Conservation (phyloP, 2,329 filamentous ascomycete species). For the Coniosporium tulheliwenetii region DNA sequence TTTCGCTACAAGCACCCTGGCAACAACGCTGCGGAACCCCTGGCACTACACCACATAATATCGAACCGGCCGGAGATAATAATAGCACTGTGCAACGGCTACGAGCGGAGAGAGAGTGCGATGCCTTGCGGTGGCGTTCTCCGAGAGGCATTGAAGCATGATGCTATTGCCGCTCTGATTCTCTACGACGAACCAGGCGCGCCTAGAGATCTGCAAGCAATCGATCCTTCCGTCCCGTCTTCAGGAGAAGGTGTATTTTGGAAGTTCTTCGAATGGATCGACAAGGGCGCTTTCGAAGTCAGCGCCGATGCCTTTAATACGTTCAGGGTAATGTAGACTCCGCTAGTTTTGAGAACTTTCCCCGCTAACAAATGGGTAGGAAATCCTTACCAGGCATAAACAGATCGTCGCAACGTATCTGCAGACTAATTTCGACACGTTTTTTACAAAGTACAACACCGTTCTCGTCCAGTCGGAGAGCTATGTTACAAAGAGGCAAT, state of each 20-base stretch:
- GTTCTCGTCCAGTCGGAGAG: conserved; percentile 80
- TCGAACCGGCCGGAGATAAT: conserved; percentile 76
- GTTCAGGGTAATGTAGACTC: conserved; percentile 53
- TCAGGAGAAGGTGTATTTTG: conserved; percentile 81
- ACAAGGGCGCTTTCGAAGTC: conserved; percentile 90
- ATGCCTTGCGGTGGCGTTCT: conserved; percentile 83
- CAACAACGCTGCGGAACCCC: conserved; percentile 54
- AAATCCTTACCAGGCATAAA: conserved; percentile 90
- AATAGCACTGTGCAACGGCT: conserved; percentile 75
- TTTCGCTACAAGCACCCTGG: conserved; percentile 69
- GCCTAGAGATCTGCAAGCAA: conserved; percentile 57
- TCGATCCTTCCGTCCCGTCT: conserved; percentile 61
- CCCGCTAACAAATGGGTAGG: conserved; percentile 34
- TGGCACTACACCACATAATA: conserved; percentile 78
- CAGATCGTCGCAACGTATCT: conserved; percentile 78
- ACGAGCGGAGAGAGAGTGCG: conserved; percentile 79
- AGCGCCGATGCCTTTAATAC: conserved; percentile 96
- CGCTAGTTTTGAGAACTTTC: background rate
- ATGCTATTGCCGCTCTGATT: conserved; percentile 79
- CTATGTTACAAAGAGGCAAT: conserved; percentile 96
- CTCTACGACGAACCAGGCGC: conserved; percentile 76
- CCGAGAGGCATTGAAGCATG: conserved; percentile 78
- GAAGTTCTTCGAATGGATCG: conserved; percentile 95
- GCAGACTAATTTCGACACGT: conserved; percentile 76
- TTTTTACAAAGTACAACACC: conserved; percentile 83